Conservation (phyloP, 2,329 filamentous ascomycete genomes). For the Mariannaea elegans region DNA sequence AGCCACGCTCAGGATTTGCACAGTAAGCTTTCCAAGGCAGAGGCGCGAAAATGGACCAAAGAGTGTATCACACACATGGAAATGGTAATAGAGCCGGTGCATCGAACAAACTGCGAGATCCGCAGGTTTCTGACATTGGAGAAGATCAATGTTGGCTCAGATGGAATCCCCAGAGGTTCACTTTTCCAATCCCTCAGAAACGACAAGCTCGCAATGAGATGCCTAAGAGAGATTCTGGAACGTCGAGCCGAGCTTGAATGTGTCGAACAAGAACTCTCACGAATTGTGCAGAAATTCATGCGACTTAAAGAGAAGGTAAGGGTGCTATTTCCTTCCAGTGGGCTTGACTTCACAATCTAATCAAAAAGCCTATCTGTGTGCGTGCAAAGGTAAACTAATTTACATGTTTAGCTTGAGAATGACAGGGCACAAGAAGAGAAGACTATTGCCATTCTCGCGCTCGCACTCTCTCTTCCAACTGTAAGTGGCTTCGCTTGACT, state of each 20-base stretch:
- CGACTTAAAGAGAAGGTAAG: background rate
- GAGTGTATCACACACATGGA: background rate
- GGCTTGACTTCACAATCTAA: background rate
- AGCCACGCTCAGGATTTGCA: background rate
- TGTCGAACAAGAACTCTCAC: background rate
- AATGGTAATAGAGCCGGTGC: background rate
- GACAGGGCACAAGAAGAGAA: background rate
- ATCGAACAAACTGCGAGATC: background rate
- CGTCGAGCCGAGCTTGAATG: background rate
- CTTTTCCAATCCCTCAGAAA: slow-evolving; percentile 9
- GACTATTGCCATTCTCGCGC: background rate
- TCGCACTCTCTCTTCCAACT: background rate
- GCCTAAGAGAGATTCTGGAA: background rate
- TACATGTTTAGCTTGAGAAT: background rate
- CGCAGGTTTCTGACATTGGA: background rate
- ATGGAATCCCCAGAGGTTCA: slow-evolving; percentile 8
- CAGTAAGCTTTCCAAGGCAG: background rate
- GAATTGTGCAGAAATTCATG: background rate
- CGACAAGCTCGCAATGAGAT: background rate
- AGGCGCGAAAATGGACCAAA: background rate
- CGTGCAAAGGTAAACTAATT: background rate
- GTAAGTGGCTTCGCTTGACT: background rate
- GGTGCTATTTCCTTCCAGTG: background rate
- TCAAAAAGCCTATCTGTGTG: background rate
- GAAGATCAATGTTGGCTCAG: background rate